Conservation (phyloP, 257 asterid genomes). For the Eustoma russellianum region DNA sequence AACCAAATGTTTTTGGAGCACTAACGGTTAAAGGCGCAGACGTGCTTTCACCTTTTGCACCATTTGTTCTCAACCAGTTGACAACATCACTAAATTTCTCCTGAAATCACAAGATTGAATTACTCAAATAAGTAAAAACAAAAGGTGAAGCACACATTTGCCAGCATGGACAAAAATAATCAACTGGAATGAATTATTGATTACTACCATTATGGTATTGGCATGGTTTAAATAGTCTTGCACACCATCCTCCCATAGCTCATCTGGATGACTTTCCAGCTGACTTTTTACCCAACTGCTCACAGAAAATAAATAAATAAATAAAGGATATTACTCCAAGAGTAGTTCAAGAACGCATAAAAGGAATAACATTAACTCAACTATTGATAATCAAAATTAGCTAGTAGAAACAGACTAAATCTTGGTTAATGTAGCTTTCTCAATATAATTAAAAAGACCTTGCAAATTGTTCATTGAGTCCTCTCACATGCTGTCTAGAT, state of each 20-base stretch:
- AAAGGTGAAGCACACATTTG: too few species aligned
- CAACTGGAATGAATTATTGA: constrained; percentile 8
- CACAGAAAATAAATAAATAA: background rate
- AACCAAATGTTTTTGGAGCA: constrained; percentile 9
- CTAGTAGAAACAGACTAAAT: background rate
- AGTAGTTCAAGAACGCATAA: background rate
- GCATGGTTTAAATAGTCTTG: constrained; percentile 86
- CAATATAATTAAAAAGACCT: constrained; percentile 29
- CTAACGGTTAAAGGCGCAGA: constrained; percentile 12
- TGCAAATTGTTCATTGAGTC: constrained; percentile 88
- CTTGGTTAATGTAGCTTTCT: too few species aligned
- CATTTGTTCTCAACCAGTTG: constrained; percentile 71
- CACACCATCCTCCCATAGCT: constrained; percentile 95
- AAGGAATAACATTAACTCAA: background rate
- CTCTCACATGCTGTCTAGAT: constrained; percentile 87
- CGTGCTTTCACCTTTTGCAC: constrained; percentile 19
- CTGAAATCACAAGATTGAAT: constrained; percentile 33
- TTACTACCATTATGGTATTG: constrained; percentile 60
- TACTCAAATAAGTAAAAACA: too few species aligned
- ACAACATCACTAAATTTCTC: constrained; percentile 85
- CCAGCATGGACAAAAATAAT: too few species aligned
- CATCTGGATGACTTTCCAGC: constrained; percentile 82
- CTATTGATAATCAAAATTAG: background rate
- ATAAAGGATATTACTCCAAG: background rate
- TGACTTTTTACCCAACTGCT: constrained; percentile 92